Evolutionary conservation across 371 early-diverging fungal species (phyloP).

Genomic region (Actinomortierella ambigua): DNA sequence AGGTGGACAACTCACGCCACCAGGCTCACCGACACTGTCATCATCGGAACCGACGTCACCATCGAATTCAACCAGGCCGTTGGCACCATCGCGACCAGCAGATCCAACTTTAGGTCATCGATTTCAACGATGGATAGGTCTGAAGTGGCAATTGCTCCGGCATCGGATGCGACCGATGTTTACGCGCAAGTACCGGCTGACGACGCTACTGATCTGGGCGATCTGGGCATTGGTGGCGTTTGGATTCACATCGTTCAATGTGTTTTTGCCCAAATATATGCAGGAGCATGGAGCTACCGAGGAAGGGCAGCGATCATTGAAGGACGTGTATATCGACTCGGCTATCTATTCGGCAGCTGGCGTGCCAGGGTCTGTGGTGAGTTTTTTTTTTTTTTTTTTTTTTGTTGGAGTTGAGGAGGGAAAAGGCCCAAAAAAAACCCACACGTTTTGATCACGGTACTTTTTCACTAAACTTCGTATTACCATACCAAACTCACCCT

Average conservation of each 20-base stretch:
- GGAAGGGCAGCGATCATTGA: slow-evolving; percentile 46
- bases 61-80: too few relatives aligned
- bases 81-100: too few relatives aligned
- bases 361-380: slow-evolving; percentile 81
- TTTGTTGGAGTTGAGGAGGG: background rate
- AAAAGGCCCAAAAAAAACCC: background rate
- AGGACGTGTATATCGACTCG: slow-evolving; percentile 77
- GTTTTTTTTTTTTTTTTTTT: slow-evolving; percentile 6
- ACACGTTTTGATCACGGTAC: background rate
- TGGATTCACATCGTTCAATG: slow-evolving; percentile 88
- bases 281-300: slow-evolving; percentile 58
- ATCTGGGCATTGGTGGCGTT: slow-evolving; percentile 82
- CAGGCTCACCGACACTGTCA: too few relatives aligned
- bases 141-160: slow-evolving; percentile 7
- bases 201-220: slow-evolving; percentile 74
- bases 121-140: slow-evolving; percentile 6
- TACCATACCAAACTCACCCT: background rate
- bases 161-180: slow-evolving; percentile 49
- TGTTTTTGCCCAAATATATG: slow-evolving; percentile 78
- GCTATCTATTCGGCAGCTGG: slow-evolving; percentile 79
- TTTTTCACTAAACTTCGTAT: background rate
- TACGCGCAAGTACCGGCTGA: slow-evolving; percentile 55
- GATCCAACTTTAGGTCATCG: too few relatives aligned
- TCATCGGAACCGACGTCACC: too few relatives aligned
- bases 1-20: background rate